Base-by-base conservation (phyloP, 441 rosid species). In the Adansonia rubrostipa region DNA sequence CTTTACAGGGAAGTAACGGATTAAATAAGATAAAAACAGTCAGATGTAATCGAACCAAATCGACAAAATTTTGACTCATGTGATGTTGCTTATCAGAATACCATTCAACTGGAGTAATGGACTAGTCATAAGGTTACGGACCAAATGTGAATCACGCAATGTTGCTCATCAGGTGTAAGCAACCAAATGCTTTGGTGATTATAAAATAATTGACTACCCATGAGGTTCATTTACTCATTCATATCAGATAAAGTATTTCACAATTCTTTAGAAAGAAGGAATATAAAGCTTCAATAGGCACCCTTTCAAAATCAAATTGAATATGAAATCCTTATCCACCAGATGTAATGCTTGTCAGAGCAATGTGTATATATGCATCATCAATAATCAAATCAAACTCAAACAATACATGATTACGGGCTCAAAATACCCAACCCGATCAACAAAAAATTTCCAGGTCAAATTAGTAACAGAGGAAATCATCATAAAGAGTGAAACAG, bases 271-370 rank as follows among this genome's bases (percentile, higher is more conserved):
- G 40, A 33, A 72, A 72, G 75, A 42, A 48, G 10, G 62, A 36
- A 72, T 36, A 36, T 36, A 72, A 36, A 54, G 36, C 64, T 72
- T 54, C 48, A 72, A n/a, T 9, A 36, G 0, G 48, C 50, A 54
- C 19, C 48, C 28, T 72, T 17, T 19, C 50, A 71, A 71, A n/a
- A 53, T 71, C 48, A 36, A 71, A 54, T 36, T 71, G 60, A 71
- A 51, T 9, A 33, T 20, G 42, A 69, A 33, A 69, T 69, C 57
- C 75, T 54, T 28, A 17, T 70, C 73, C 19, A 70, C 60, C 19
- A 36, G 64, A 33, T 36, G 63, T 40, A 54, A 56, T 54, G 15
- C 64, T 33, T 40, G 24, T n/a, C 22, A 53, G 45, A 51, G 50
- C 28, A 71, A 56, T 56, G n/a, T 54, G 42, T 36, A 36, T 17